Percentiles rank a stretch among this genome's conserved stretches.
phyloP scores from a whole-genome alignment of 2,329 filamentous ascomycete genomes.

The Lecanicillium sp. region DNA sequence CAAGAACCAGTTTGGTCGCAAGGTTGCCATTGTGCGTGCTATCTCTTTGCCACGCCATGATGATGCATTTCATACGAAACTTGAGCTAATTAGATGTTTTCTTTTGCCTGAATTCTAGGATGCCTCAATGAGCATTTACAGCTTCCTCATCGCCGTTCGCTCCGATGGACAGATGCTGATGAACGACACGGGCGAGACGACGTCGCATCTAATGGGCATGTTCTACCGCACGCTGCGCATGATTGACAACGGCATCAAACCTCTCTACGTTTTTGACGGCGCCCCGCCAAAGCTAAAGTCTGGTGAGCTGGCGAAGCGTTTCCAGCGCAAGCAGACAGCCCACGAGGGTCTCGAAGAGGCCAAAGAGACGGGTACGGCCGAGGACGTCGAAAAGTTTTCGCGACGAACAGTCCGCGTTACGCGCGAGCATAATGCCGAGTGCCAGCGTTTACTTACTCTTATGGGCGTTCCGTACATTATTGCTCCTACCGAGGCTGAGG shows the following conservation, averaged over 20 bases:
- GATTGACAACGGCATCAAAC: constrained; percentile 98
- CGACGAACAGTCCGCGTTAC: constrained; percentile 88
- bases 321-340: constrained; percentile 89
- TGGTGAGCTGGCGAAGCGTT: constrained; percentile 90
- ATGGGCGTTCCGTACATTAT: constrained; percentile 97
- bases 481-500: constrained; percentile 93
- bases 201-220: constrained; percentile 97
- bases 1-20: constrained; percentile 97
- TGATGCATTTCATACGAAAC: background rate
- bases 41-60: background rate
- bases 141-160: constrained; percentile 93
- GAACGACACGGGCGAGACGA: constrained; percentile 91
- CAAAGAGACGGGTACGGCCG: constrained; percentile 90
- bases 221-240: constrained; percentile 98
- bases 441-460: constrained; percentile 78
- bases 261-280: constrained; percentile 95
- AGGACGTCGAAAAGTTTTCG: constrained; percentile 98
- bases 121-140: constrained; percentile 95
- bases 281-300: constrained; percentile 96
- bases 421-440: constrained; percentile 93
- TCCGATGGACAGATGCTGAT: constrained; percentile 95
- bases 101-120: constrained; percentile 18
- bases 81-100: constrained; percentile 4
- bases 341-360: constrained; percentile 87
- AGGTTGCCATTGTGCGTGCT: constrained; percentile 82